These are phyloP conservation scores for Pseudogymnoascus sp. DNA, from an alignment of 2,329 filamentous ascomycete species.

Conservation along the genomic window DNA sequence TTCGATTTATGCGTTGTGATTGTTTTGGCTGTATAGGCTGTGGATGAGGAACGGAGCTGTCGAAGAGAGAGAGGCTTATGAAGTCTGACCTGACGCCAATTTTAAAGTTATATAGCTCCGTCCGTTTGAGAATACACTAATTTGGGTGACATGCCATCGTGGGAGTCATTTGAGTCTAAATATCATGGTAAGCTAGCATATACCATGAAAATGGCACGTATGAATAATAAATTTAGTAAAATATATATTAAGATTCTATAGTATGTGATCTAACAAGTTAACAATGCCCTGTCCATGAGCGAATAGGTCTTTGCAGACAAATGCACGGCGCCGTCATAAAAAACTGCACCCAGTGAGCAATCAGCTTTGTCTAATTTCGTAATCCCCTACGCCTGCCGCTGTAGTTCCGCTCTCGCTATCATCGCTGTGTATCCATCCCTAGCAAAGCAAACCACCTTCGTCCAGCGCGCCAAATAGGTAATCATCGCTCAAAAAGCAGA, in stretches of 20 bases:
- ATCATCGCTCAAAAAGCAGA: not conserved
- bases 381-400: not conserved
- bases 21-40: not conserved
- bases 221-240: not conserved
- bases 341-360: not conserved
- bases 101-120: not conserved
- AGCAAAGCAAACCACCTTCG: conserved; percentile 5
- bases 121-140: not conserved
- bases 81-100: not conserved
- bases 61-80: not conserved
- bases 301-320: not conserved
- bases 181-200: no score
- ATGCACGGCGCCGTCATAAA: not conserved
- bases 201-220: not conserved
- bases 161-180: not conserved
- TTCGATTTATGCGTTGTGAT: not conserved
- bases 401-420: not conserved
- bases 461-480: not conserved
- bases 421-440: not conserved
- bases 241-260: not conserved
- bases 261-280: not conserved
- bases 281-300: not conserved
- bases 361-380: not conserved
- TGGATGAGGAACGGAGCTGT: not conserved
- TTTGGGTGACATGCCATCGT: not conserved